A percentile compares a stretch with the other conserved stretches of the same genome.
phyloP scores from a whole-genome alignment of 805 yeast species.

The Ogataea haglerorum region DNA sequence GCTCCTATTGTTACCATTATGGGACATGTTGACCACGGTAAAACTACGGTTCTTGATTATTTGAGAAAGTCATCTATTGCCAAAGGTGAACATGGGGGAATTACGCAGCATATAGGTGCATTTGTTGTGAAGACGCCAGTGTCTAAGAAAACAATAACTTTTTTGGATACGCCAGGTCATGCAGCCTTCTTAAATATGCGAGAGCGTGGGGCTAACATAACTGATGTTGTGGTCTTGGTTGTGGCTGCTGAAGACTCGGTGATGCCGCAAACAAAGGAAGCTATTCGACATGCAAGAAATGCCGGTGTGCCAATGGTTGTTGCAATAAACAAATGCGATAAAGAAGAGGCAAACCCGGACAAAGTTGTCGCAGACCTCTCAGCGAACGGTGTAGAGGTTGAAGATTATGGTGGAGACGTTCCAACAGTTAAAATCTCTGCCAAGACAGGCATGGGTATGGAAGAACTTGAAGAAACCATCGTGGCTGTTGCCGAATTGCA shows the following conservation, averaged over 20 bases:
- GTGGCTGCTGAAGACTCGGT: slow-evolving; percentile 98
- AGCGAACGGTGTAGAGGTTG: slow-evolving; percentile 74
- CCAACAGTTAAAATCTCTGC: slow-evolving; percentile 89
- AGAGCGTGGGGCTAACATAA: slow-evolving; percentile 90
- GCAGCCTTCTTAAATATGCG: slow-evolving; percentile 96
- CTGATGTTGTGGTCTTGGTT: slow-evolving; percentile 88
- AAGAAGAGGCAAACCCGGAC: slow-evolving; percentile 69
- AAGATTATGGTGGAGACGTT: slow-evolving; percentile 92
- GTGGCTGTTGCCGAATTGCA: slow-evolving; percentile 78
- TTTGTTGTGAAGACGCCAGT: slow-evolving; percentile 80
- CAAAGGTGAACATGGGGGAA: slow-evolving; percentile 87
- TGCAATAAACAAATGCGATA: slow-evolving; percentile 91
- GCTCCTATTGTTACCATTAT: slow-evolving; percentile 96
- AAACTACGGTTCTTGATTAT: slow-evolving; percentile 88
- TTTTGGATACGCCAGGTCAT: slow-evolving; percentile 97
- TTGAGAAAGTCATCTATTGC: slow-evolving; percentile 83
- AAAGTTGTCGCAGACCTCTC: slow-evolving; percentile 77
- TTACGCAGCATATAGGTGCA: slow-evolving; percentile 97
- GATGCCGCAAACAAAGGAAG: slow-evolving; percentile 96
- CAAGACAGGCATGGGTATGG: slow-evolving; percentile 85
- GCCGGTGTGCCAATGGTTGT: slow-evolving; percentile 83
- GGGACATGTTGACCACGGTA: slow-evolving; percentile 99
- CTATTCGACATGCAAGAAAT: slow-evolving; percentile 84
- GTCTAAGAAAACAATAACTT: slow-evolving; percentile 75
- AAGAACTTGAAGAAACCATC: slow-evolving; percentile 83